Base-by-base conservation (phyloP, 2,329 filamentous ascomycete genomes). In the Ophiostoma triangulosporum region DNA sequence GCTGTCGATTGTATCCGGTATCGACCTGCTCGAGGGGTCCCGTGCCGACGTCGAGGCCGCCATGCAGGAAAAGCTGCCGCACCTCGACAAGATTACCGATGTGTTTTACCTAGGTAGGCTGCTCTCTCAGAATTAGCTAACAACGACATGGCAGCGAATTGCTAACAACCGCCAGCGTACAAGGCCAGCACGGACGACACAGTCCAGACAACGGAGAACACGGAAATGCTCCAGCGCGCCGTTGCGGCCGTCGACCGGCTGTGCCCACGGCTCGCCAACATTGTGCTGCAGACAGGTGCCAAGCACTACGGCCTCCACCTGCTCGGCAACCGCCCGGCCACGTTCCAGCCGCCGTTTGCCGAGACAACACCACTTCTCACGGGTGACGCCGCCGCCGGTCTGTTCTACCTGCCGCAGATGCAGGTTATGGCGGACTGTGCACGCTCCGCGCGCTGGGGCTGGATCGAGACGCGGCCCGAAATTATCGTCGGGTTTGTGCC, bases 381-480 rank as follows among this genome's bases (percentile, higher is more conserved):
- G 2, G 38, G 38, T 5, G n/a, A 4, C 11, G 12, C 20, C 2
- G 38, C 38, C 20, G 20, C 3, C 14, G 38, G 38, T 4, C 9
- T 43, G 20, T 43, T 43, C 20, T 43, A 43, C 12, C 20, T 43
- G 8, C 38, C 38, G 20, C 38, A 43, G 38, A 43, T 43, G n/a
- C 11, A 22, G n/a, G 22, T 43, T 15, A 6, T 43, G 17, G 6
- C 38, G 9, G 38, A 43, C 20, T 43, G 24, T 20, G 20, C 38
- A 6, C 38, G 20, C 38, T 1, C 11, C n/a, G 24, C 2, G 3
- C 4, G 20, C 0, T 73, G 70, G 70, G 66, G 63, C 15, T 73
- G 68, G 65, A 68, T 65, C 57, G 69, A 72, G 53, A 64, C 72
- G 12, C 66, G 69, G 6, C 70, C 71, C 0, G 70, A 73, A 55